Percentiles rank a stretch among this genome's conserved stretches.
phyloP scores from a whole-genome alignment of 176 grass and related monocot genomes.

The Stipa capillata region DNA sequence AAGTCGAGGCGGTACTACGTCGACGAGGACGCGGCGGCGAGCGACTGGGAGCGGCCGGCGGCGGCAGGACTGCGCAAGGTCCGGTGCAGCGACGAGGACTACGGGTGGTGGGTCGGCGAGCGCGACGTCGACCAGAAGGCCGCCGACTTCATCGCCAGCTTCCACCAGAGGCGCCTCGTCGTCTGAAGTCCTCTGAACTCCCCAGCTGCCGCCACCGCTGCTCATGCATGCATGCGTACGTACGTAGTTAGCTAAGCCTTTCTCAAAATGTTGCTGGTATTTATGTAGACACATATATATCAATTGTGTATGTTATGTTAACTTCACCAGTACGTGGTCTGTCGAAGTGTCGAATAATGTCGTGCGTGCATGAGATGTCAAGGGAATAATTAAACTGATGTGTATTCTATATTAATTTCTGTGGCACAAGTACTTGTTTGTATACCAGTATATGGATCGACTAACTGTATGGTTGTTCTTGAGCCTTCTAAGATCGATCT shows the following conservation, averaged over 20 bases:
- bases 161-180: slow-evolving; percentile 46
- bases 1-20: slow-evolving; percentile 41
- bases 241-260: not conserved
- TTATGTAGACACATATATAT: not conserved
- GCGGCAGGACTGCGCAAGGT: slow-evolving; percentile 40
- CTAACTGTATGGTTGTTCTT: not conserved
- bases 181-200: slow-evolving; percentile 2
- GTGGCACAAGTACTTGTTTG: not conserved
- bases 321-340: not conserved
- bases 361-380: not conserved
- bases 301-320: not conserved
- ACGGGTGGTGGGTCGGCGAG: slow-evolving; percentile 57
- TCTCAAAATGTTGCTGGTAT: not conserved
- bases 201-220: not conserved
- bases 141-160: slow-evolving; percentile 60
- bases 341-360: not conserved
- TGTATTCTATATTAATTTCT: not conserved
- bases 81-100: slow-evolving; percentile 60
- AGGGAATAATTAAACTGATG: not conserved
- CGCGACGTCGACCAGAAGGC: slow-evolving; percentile 68
- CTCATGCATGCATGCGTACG: not conserved
- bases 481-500: not conserved
- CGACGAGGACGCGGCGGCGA: slow-evolving; percentile 9
- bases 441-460: not conserved
- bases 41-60: slow-evolving; percentile 29